A percentile compares a stretch with the other conserved stretches of the same genome.
Conservation (phyloP, 306 rosid species). For the Rosa rugosa region DNA sequence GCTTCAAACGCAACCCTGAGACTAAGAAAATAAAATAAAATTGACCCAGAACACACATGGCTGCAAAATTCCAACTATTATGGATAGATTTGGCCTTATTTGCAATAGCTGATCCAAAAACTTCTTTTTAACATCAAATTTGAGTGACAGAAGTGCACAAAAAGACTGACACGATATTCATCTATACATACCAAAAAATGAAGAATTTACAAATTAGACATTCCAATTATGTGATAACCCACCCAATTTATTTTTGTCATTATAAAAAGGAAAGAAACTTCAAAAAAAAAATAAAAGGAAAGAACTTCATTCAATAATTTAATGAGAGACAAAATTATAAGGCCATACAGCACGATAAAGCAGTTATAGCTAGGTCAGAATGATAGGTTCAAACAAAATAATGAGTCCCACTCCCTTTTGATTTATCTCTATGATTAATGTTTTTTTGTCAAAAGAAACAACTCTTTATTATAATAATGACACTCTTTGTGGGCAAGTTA, state of each 20-base stretch:
- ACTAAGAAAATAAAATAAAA: not conserved
- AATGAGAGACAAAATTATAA: not conserved
- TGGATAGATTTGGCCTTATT: not conserved
- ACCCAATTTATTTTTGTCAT: not conserved
- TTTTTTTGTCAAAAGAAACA: not conserved
- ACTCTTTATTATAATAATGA: not conserved
- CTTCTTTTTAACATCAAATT: not conserved
- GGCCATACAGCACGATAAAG: not conserved
- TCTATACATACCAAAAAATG: not conserved
- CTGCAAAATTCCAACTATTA: not conserved
- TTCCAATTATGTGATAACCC: not conserved
- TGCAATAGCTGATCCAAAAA: not conserved
- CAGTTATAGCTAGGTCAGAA: not conserved
- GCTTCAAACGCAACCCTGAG: not conserved
- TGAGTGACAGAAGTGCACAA: not conserved
- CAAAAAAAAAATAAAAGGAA: not conserved
- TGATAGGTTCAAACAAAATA: not conserved
- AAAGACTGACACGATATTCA: not conserved
- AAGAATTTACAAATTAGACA: not conserved
- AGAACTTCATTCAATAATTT: not conserved
- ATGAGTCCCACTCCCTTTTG: not conserved
- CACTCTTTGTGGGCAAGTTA: not conserved
- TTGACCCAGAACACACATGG: not conserved
- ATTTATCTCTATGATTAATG: not conserved
- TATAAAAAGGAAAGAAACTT: not conserved